Evolutionary conservation across 2,329 filamentous ascomycete genomes (phyloP).

Genomic region (Didymella pomorum): DNA sequence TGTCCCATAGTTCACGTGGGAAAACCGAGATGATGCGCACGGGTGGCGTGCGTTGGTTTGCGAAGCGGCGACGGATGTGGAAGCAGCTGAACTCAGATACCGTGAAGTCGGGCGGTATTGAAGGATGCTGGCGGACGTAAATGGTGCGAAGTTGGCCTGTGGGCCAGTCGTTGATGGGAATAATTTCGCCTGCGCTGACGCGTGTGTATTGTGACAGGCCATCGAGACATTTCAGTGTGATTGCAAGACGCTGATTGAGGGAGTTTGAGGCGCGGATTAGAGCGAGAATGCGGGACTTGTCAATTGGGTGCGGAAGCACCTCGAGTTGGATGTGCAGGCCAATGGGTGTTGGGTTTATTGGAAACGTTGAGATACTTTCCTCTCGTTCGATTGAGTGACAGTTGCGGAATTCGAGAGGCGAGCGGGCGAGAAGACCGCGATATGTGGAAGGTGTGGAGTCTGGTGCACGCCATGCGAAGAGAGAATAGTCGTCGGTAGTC

Average conservation of each 20-base stretch:
- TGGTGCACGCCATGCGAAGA: slow-evolving; percentile 37
- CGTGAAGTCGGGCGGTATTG: slow-evolving; percentile 33
- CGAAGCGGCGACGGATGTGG: slow-evolving; percentile 29
- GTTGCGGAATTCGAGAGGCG: slow-evolving; percentile 32
- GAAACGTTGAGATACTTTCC: slow-evolving; percentile 27
- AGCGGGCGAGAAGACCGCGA: slow-evolving; percentile 37
- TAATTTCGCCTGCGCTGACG: slow-evolving; percentile 58
- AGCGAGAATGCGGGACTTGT: slow-evolving; percentile 26
- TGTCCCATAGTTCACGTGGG: slow-evolving; percentile 28
- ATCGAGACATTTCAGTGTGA: slow-evolving; percentile 34
- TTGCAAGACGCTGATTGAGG: slow-evolving; percentile 36
- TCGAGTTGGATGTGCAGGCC: slow-evolving; percentile 37
- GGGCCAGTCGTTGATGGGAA: slow-evolving; percentile 56
- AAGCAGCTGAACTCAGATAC: slow-evolving; percentile 32
- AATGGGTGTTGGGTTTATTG: slow-evolving; percentile 31
- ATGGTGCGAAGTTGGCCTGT: slow-evolving; percentile 34
- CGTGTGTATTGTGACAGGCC: slow-evolving; percentile 46
- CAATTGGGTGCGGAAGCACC: slow-evolving; percentile 27
- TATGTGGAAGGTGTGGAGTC: slow-evolving; percentile 28
- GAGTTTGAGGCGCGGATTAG: slow-evolving; percentile 34
- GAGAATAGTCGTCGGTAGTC: slow-evolving; percentile 38
- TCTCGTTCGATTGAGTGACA: slow-evolving; percentile 36
- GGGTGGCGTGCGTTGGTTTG: slow-evolving; percentile 25
- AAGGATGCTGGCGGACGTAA: slow-evolving; percentile 35
- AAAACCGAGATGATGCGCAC: slow-evolving; percentile 30